Evolutionary conservation across 768 basidiomycete genomes (phyloP).

Genomic region (Termitomyces sp.): DNA sequence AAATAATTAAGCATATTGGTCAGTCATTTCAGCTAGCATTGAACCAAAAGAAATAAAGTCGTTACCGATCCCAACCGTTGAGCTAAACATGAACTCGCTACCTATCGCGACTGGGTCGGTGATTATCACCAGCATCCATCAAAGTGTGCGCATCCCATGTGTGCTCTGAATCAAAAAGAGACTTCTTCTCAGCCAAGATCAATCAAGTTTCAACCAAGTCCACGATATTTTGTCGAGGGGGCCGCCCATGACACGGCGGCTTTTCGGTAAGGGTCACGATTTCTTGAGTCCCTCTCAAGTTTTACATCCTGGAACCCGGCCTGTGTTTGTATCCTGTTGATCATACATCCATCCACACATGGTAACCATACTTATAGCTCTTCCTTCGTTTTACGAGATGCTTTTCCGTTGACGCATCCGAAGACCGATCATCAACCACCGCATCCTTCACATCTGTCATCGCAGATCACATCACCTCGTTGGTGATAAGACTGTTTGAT

Average conservation of each 20-base stretch:
- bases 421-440: background rate
- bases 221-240: background rate
- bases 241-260: background rate
- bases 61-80: background rate
- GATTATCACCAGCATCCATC: background rate
- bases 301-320: too few species aligned
- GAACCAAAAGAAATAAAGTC: background rate
- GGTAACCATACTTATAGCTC: background rate
- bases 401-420: background rate
- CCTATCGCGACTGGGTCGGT: background rate
- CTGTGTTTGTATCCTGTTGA: background rate
- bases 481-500: background rate
- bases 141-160: background rate
- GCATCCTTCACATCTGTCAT: background rate
- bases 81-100: background rate
- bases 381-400: background rate
- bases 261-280: background rate
- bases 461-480: background rate
- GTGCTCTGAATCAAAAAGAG: background rate
- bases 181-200: background rate
- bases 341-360: background rate
- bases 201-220: slow-evolving; percentile 2
- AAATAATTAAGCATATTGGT: background rate
- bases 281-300: background rate
- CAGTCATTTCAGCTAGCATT: background rate